A percentile compares a stretch with the other conserved stretches of the same genome.
These are phyloP conservation scores for Coemansia umbellata DNA, from an alignment of 192 early-diverging fungal genomes.

Conservation along the genomic window DNA sequence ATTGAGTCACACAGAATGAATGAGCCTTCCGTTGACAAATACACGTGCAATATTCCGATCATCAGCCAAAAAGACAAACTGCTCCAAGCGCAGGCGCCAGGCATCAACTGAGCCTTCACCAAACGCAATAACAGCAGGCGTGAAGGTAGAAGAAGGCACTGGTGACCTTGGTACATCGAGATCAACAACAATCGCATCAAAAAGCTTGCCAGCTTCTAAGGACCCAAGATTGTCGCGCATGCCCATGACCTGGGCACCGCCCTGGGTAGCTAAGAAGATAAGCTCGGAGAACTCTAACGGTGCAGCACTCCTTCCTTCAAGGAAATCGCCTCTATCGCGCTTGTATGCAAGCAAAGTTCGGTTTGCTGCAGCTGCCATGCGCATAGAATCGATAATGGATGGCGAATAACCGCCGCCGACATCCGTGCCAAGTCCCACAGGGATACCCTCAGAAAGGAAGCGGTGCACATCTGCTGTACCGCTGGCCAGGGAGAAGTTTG, in stretches of 20 bases:
- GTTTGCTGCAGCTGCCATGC: constrained; percentile 71
- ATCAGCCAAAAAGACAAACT: constrained; percentile 90
- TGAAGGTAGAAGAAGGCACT: constrained; percentile 13
- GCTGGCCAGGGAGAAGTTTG: constrained; percentile 81
- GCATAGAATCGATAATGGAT: constrained; percentile 83
- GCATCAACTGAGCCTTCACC: constrained; percentile 2
- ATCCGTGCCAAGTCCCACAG: constrained; percentile 93
- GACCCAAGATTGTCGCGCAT: constrained; percentile 74
- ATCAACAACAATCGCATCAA: constrained; percentile 88
- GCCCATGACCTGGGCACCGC: constrained; percentile 80
- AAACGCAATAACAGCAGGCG: constrained; percentile 16
- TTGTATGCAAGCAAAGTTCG: constrained; percentile 52
- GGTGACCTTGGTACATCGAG: constrained; percentile 60
- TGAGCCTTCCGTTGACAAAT: constrained; percentile 68
- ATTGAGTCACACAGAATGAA: constrained; percentile 41
- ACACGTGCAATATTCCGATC: constrained; percentile 80
- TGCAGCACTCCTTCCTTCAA: constrained; percentile 17
- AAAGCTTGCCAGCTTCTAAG: constrained; percentile 79
- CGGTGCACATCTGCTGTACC: constrained; percentile 79
- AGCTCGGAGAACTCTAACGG: constrained; percentile 67
- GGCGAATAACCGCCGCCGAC: constrained; percentile 85
- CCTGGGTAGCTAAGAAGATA: constrained; percentile 85
- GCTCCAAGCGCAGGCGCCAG: constrained; percentile 59
- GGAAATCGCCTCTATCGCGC: constrained; percentile 18
- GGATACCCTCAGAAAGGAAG: constrained; percentile 66